Evolutionary conservation across 805 yeast species (phyloP).

Genomic region (Millerozyma miso): DNA sequence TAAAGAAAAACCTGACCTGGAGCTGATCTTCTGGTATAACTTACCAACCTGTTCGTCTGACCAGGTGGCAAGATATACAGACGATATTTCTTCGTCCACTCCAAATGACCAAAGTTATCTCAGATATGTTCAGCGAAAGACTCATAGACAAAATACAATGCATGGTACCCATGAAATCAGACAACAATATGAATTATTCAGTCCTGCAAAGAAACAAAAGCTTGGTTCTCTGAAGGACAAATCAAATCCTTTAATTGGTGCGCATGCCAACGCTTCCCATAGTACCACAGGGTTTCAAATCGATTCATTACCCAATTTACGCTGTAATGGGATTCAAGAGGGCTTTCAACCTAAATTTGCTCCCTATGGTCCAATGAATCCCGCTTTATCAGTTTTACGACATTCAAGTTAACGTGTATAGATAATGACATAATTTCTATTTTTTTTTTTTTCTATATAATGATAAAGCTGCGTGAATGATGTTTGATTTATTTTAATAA

Average conservation of each 20-base stretch:
- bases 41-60: conserved; percentile 15
- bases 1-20: background rate
- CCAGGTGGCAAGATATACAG: conserved; percentile 17
- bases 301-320: background rate
- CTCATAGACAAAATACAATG: background rate
- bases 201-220: background rate
- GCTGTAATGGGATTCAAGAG: background rate
- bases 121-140: conserved; percentile 9
- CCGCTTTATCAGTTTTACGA: background rate
- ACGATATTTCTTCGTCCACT: conserved; percentile 6
- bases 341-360: background rate
- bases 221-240: background rate
- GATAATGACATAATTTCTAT: background rate
- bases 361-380: background rate
- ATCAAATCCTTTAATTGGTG: background rate
- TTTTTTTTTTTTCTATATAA: too few relatives aligned
- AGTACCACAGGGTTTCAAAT: background rate
- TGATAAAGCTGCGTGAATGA: background rate
- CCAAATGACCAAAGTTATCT: conserved; percentile 20
- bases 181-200: background rate
- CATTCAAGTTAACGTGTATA: background rate
- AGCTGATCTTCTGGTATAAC: conserved; percentile 16
- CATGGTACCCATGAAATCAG: background rate
- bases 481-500: background rate
- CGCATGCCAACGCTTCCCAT: background rate